Percentiles rank a stretch among this genome's conserved stretches.
These are phyloP conservation scores for Limnanthes douglasii DNA, from an alignment of 345 rosid genomes.

Conservation along the genomic window DNA sequence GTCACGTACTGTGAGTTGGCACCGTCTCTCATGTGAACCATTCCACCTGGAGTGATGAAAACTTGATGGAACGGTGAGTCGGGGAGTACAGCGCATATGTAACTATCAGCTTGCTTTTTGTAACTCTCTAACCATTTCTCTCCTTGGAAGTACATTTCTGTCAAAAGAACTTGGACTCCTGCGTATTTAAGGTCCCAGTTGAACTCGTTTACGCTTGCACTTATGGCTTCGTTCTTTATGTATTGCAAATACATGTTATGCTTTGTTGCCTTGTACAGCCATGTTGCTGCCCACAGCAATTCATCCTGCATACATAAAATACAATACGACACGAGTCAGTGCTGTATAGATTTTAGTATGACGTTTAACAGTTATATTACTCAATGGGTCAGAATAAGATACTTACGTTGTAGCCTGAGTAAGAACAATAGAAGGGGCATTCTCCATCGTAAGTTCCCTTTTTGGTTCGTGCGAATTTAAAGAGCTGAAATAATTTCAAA, in stretches of 20 bases:
- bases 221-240: slow-evolving; percentile 38
- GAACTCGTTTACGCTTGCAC: slow-evolving; percentile 57
- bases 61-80: slow-evolving; percentile 57
- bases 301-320: too few species aligned
- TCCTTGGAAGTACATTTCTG: slow-evolving; percentile 48
- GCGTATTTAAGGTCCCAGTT: slow-evolving; percentile 96
- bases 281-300: slow-evolving; percentile 87
- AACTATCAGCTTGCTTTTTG: slow-evolving; percentile 65
- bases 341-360: too few species aligned
- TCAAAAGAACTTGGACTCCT: slow-evolving; percentile 61
- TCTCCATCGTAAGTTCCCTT: slow-evolving; percentile 85
- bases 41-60: slow-evolving; percentile 52
- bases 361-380: too few species aligned
- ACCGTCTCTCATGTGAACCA: slow-evolving; percentile 75
- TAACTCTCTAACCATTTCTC: slow-evolving; percentile 16
- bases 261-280: slow-evolving; percentile 61
- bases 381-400: too few species aligned
- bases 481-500: too few species aligned
- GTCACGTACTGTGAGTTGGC: slow-evolving; percentile 81
- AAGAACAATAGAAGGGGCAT: slow-evolving; percentile 95
- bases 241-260: slow-evolving; percentile 19
- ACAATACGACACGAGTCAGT: too few species aligned
- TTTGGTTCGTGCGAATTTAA: slow-evolving; percentile 39
- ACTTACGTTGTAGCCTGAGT: slow-evolving; percentile 75
- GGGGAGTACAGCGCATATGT: slow-evolving; percentile 60